A percentile compares a stretch with the other conserved stretches of the same genome.
Conservation (phyloP, 2,329 filamentous ascomycete genomes). For the Cytospora piceae region DNA sequence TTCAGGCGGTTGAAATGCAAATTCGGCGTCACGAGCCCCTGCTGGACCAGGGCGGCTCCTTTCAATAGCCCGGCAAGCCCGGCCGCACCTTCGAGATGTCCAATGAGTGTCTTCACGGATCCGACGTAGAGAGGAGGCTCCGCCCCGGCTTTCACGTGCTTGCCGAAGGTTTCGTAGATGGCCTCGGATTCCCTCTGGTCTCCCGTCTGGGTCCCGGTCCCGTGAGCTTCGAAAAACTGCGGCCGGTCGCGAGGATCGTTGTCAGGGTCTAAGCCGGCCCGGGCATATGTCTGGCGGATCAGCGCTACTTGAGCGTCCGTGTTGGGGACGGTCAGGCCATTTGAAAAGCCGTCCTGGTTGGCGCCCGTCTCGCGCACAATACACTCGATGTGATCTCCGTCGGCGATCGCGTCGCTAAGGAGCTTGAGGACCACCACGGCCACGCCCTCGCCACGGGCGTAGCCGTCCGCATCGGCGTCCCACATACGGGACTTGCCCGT, state of each 20-base stretch:
- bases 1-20: conserved; percentile 30
- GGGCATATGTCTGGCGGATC: conserved; percentile 45
- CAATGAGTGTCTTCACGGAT: conserved; percentile 36
- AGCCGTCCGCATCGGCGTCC: conserved; percentile 53
- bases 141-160: too few relatives aligned
- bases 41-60: conserved; percentile 31
- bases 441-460: conserved; percentile 56
- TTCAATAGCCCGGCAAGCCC: conserved; percentile 35
- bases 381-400: conserved; percentile 46
- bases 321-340: conserved; percentile 55
- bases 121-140: conserved; percentile 26
- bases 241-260: conserved; percentile 35
- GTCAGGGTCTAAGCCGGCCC: conserved; percentile 42
- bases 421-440: conserved; percentile 52
- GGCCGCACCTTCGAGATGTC: conserved; percentile 34
- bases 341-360: conserved; percentile 49
- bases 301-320: conserved; percentile 43
- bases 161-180: conserved; percentile 39
- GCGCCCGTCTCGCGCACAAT: conserved; percentile 48
- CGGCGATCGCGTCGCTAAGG: conserved; percentile 48
- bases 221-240: conserved; percentile 48
- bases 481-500: conserved; percentile 46
- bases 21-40: conserved; percentile 32
- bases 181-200: conserved; percentile 41
- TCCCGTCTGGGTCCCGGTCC: conserved; percentile 34